phyloP scores from a whole-genome alignment of 345 rosid species.

The Gossypium sturtianum region DNA sequence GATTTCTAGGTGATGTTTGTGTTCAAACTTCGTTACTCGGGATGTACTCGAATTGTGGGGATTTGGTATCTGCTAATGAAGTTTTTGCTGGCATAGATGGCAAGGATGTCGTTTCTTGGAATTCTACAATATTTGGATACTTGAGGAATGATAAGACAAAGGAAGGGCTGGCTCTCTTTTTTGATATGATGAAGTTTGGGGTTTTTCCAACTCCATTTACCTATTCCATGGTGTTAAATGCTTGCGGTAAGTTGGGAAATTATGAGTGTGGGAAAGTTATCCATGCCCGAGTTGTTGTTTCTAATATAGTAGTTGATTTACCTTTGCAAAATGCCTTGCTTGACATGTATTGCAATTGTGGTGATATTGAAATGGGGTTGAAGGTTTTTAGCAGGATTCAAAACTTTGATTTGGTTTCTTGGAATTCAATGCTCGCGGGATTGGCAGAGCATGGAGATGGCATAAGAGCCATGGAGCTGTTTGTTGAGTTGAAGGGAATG shows the following conservation, averaged over 20 bases:
- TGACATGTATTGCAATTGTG: constrained; percentile 75
- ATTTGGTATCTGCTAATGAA: constrained; percentile 47
- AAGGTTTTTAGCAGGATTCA: constrained; percentile 41
- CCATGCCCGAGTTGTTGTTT: constrained; percentile 52
- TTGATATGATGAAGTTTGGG: constrained; percentile 47
- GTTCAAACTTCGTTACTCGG: constrained; percentile 77
- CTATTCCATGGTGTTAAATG: constrained; percentile 63
- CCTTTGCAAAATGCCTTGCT: constrained; percentile 73
- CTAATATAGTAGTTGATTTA: constrained; percentile 37
- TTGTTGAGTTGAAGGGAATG: constrained; percentile 31
- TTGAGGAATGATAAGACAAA: constrained; percentile 54
- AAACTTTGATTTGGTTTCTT: constrained; percentile 57
- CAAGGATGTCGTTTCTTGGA: constrained; percentile 75
- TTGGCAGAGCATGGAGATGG: constrained; percentile 54
- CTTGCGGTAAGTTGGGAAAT: constrained; percentile 49
- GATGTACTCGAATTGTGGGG: constrained; percentile 61
- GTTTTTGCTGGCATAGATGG: constrained; percentile 39
- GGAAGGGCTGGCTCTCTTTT: constrained; percentile 40
- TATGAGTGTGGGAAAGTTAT: constrained; percentile 36
- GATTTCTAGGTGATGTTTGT: constrained; percentile 37
- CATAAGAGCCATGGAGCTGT: constrained; percentile 48
- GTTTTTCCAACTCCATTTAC: constrained; percentile 58
- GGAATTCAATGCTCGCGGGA: constrained; percentile 81
- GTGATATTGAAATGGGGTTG: constrained; percentile 38
- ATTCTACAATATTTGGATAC: constrained; percentile 59